phyloP scores from a whole-genome alignment of 768 basidiomycete species.

The Inosperma sp. region DNA sequence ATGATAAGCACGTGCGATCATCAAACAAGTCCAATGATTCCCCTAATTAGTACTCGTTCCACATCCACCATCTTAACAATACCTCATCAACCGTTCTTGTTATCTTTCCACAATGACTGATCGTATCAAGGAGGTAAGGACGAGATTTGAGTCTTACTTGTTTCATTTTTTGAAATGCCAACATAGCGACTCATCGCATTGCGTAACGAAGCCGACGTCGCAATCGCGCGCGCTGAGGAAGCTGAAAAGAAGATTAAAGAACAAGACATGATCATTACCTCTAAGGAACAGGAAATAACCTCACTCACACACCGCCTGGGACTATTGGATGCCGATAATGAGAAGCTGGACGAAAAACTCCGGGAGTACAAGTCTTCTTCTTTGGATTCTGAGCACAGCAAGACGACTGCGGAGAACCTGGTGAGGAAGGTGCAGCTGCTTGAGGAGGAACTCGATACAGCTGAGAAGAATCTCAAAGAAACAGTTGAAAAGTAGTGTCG shows the following conservation, averaged over 20 bases:
- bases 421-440: conserved; percentile 82
- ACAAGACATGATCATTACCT: conserved; percentile 65
- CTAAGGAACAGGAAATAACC: conserved; percentile 80
- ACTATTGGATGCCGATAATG: conserved; percentile 62
- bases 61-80: conserved; percentile 15
- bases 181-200: conserved; percentile 69
- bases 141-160: background rate
- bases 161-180: conserved; percentile 1
- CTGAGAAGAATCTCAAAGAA: conserved; percentile 96
- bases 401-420: conserved; percentile 68
- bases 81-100: conserved; percentile 13
- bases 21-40: conserved; percentile 26
- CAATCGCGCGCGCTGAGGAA: conserved; percentile 76
- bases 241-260: conserved; percentile 88
- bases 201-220: conserved; percentile 80
- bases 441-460: conserved; percentile 92
- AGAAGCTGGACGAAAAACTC: conserved; percentile 66
- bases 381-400: conserved; percentile 66
- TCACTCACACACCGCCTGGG: conserved; percentile 72
- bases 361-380: conserved; percentile 57
- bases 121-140: conserved; percentile 47
- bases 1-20: conserved; percentile 23
- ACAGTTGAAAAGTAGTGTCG: conserved; percentile 87
- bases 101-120: conserved; percentile 38
- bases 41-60: conserved; percentile 21